Evolutionary conservation across 2,329 filamentous ascomycete species (phyloP).

Genomic region (Chrysosporium queenslandicum): DNA sequence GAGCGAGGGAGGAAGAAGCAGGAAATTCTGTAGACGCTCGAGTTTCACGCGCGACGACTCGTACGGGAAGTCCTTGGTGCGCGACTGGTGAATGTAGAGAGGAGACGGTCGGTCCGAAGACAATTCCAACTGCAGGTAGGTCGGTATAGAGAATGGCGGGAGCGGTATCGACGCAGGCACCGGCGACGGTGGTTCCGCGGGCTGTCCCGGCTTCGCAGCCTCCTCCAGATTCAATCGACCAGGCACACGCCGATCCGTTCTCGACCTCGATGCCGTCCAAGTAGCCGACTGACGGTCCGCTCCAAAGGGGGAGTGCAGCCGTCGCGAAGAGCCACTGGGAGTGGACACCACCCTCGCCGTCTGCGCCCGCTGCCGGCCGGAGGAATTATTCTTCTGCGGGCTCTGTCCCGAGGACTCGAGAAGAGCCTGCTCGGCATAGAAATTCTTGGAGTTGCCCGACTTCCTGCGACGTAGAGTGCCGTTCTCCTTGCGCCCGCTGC

Average conservation of each 20-base stretch:
- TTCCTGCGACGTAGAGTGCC: slow-evolving; percentile 11
- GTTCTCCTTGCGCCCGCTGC: slow-evolving; percentile 4
- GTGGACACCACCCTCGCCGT: slow-evolving; percentile 31
- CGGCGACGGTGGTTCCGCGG: slow-evolving; percentile 30
- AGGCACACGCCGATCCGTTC: slow-evolving; percentile 25
- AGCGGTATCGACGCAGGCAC: slow-evolving; percentile 48
- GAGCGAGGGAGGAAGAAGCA: slow-evolving; percentile 69
- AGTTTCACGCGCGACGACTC: slow-evolving; percentile 90
- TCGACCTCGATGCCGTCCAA: slow-evolving; percentile 28
- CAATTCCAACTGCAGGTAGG: slow-evolving; percentile 56
- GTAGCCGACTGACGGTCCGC: slow-evolving; percentile 26
- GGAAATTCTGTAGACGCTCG: slow-evolving; percentile 78
- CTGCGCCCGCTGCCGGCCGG: slow-evolving; percentile 25
- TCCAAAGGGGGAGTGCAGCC: slow-evolving; percentile 24
- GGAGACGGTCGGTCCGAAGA: slow-evolving; percentile 52
- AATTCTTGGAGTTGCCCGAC: slow-evolving; percentile 19
- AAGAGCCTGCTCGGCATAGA: slow-evolving; percentile 22
- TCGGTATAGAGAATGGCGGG: slow-evolving; percentile 53
- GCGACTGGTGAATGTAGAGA: slow-evolving; percentile 52
- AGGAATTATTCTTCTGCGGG: slow-evolving; percentile 14
- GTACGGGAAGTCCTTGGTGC: slow-evolving; percentile 58
- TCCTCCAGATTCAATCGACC: slow-evolving; percentile 27
- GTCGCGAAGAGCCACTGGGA: slow-evolving; percentile 26
- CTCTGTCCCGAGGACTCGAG: slow-evolving; percentile 20
- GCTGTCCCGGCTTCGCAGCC: neutral